Evolutionary conservation across 495 filamentous ascomycete species (phyloP).

Genomic region (Penicillium lividum): DNA sequence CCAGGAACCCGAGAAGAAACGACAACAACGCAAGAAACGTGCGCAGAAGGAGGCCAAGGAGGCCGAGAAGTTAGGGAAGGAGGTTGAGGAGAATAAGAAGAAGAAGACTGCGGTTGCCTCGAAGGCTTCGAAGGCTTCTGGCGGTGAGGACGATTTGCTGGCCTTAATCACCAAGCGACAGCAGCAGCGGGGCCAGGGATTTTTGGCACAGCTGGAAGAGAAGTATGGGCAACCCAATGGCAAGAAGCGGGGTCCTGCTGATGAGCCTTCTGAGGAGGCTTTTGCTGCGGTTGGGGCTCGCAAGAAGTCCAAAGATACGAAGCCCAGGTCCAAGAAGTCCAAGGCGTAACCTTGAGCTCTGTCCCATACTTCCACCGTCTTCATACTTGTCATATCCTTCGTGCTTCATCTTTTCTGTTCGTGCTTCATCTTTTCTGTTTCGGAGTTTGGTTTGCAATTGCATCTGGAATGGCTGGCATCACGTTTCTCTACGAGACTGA

Average conservation of each 20-base stretch:
- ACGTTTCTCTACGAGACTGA: neutral
- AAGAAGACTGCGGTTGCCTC: slow-evolving; percentile 46
- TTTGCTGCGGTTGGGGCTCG: slow-evolving; percentile 36
- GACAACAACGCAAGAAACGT: slow-evolving; percentile 60
- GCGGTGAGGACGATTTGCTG: slow-evolving; percentile 24
- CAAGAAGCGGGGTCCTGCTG: slow-evolving; percentile 27
- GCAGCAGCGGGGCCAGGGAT: slow-evolving; percentile 28
- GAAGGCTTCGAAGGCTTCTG: slow-evolving; percentile 22
- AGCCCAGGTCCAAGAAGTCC: slow-evolving; percentile 17
- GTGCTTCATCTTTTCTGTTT: neutral
- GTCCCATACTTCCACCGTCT: neutral
- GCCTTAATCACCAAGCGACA: slow-evolving; percentile 31
- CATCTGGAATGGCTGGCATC: neutral
- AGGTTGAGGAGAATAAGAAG: slow-evolving; percentile 64
- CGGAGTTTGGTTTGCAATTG: neutral
- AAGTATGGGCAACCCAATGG: slow-evolving; percentile 31
- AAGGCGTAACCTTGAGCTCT: slow-evolving; percentile 15
- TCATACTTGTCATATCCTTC: neutral
- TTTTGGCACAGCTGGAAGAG: slow-evolving; percentile 28
- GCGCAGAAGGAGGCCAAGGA: slow-evolving; percentile 69
- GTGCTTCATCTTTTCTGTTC: neutral
- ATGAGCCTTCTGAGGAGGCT: slow-evolving; percentile 36
- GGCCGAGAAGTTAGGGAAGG: slow-evolving; percentile 68
- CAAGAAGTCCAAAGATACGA: slow-evolving; percentile 15
- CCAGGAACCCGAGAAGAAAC: slow-evolving; percentile 66